Evolutionary conservation across 805 yeast species (phyloP), one percentile per base, ranked within the genome.

Genomic region (Alloascoidea africana): DNA sequence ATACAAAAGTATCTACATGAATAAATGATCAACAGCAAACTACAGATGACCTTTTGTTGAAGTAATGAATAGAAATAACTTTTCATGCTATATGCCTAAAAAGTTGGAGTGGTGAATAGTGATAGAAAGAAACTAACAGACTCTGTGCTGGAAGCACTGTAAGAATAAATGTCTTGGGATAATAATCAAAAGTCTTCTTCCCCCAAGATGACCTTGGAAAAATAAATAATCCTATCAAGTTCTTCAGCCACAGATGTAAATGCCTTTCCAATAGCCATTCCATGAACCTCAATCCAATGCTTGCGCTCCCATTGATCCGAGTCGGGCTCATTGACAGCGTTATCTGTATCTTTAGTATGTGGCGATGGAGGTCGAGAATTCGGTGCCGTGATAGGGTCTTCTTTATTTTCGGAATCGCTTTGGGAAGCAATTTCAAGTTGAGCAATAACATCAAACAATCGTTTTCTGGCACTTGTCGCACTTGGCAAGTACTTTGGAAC

Each of bases 261-360:
- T 1, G 72, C 65, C 36, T 64, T 58, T 1, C 71, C 59, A 46
- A 66, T 66, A 1, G 70, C 70, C 53, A 66, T 57, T 6, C 67
- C 68, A 43, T 68, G 72, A 18, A 68, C 59, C 35, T 61, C 63
- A 5, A 59, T 58, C 73, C 72, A 67, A 41, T 65, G 60, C 40
- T 44, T 53, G 54, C 41, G 52, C 52, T 18, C 43, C 42, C 32
- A 23, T 23, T 39, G 38, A 8, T 33, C 33, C n/a, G 15, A 18
- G n/a, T 37, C 35, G n/a, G n/a, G n/a, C n/a, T n/a, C n/a, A n/a
- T n/a, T n/a, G 14, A 8, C 15, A 14, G n/a, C 35, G 15, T 32
- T 16, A 4, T 38, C 39, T 2, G 34, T 35, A 2, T 27, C 32
- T 1, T 38, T 38, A 34, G 14, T 14, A 23, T 23, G 8, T 23